phyloP scores from a whole-genome alignment of 2,329 filamentous ascomycete genomes.

The Cytospora chrysosperma region DNA sequence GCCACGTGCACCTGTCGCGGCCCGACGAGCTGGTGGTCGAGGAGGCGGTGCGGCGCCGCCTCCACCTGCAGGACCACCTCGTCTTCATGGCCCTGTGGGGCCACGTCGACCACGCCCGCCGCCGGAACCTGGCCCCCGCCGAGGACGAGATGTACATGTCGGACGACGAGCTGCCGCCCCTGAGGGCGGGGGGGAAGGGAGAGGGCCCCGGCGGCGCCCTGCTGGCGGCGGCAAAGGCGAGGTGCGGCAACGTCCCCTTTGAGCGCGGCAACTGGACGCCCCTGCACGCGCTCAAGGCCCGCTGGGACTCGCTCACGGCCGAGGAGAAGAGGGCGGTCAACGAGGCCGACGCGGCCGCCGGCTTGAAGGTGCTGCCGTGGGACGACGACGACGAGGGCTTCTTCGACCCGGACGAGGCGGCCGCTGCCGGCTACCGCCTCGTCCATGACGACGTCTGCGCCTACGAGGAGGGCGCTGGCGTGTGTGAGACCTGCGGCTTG shows the following conservation, averaged over 20 bases:
- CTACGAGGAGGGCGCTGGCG: neutral
- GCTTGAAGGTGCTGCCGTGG: constrained; percentile 25
- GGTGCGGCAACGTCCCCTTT: constrained; percentile 37
- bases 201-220: neutral
- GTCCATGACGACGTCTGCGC: neutral
- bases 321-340: constrained; percentile 40
- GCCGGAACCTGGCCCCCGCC: constrained; percentile 50
- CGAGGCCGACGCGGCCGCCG: constrained; percentile 32
- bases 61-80: constrained; percentile 55
- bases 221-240: constrained; percentile 23
- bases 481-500: neutral
- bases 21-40: constrained; percentile 59
- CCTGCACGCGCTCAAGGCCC: constrained; percentile 46
- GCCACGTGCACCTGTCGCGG: constrained; percentile 45
- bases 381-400: constrained; percentile 20
- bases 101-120: constrained; percentile 52
- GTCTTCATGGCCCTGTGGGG: constrained; percentile 63
- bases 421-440: neutral
- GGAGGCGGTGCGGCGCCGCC: constrained; percentile 52
- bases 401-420: constrained; percentile 7
- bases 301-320: constrained; percentile 39
- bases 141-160: constrained; percentile 52
- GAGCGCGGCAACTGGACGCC: constrained; percentile 40
- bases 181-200: constrained; percentile 10
- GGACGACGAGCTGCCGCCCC: constrained; percentile 41